Percentiles rank a stretch among this genome's conserved stretches.
These are phyloP conservation scores for Udeniomyces megalosporus DNA, from an alignment of 768 basidiomycete genomes.

Conservation along the genomic window DNA sequence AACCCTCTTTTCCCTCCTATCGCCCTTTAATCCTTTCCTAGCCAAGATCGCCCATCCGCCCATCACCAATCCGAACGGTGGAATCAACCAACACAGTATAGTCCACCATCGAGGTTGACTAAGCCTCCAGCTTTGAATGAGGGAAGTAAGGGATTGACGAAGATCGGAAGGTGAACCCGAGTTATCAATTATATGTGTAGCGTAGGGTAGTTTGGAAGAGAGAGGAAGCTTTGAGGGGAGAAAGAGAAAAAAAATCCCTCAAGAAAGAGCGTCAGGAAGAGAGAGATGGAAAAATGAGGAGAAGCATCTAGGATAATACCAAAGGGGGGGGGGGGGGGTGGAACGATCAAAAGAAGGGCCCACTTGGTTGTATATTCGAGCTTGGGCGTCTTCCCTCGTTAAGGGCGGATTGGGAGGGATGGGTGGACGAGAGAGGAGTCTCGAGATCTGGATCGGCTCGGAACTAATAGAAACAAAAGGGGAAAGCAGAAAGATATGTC, in stretches of 20 bases:
- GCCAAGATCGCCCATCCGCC: neutral
- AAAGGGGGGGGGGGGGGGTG: neutral
- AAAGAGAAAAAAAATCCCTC: neutral
- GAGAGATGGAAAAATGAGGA: no score
- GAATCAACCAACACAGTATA: neutral
- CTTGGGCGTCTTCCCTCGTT: conserved; percentile 46
- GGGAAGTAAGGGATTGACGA: conserved; percentile 38
- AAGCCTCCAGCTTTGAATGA: conserved; percentile 23
- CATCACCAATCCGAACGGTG: neutral
- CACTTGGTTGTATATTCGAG: conserved; percentile 64
- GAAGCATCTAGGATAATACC: no score
- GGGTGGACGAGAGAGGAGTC: conserved; percentile 50
- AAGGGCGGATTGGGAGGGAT: conserved; percentile 38
- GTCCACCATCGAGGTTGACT: neutral
- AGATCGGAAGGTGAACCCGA: conserved; percentile 59
- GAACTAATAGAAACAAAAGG: conserved; percentile 38
- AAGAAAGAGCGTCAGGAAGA: neutral
- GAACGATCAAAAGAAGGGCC: neutral
- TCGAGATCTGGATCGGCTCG: conserved; percentile 61
- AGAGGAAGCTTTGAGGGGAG: conserved; percentile 35
- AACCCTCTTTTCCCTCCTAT: neutral
- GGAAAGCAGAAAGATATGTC: no score
- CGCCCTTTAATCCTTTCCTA: neutral
- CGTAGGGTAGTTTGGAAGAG: conserved; percentile 59
- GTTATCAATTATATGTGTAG: conserved; percentile 77